phyloP scores from a whole-genome alignment of 169 alveolate genomes.

The Plasmodium relictum region DNA sequence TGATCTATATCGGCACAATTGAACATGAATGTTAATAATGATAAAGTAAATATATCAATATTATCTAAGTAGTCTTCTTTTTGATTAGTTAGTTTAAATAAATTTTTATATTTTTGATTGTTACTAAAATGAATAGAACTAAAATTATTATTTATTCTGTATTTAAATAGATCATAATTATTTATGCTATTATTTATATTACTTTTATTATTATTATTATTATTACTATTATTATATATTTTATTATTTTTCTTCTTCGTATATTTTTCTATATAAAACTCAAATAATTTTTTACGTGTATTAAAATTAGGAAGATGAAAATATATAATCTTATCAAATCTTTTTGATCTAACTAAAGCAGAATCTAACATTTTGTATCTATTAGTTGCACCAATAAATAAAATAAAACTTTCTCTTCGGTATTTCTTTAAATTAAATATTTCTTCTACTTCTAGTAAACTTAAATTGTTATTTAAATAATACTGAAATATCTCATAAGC shows the following conservation, averaged over 20 bases:
- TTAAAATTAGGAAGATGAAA: conserved; percentile 35
- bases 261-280: conserved; percentile 39
- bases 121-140: neutral
- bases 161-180: no score
- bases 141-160: neutral
- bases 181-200: neutral
- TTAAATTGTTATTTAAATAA: conserved; percentile 37
- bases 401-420: conserved; percentile 23
- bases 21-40: conserved; percentile 22
- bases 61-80: neutral
- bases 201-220: neutral
- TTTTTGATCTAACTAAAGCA: conserved; percentile 47
- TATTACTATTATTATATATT: neutral
- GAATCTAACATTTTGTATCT: conserved; percentile 53
- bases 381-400: conserved; percentile 71
- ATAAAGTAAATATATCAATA: conserved; percentile 28
- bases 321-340: conserved; percentile 63
- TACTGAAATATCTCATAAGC: conserved; percentile 64
- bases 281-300: conserved; percentile 46
- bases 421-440: conserved; percentile 46
- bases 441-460: conserved; percentile 42
- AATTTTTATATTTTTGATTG: neutral
- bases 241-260: neutral
- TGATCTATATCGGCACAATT: conserved; percentile 77
- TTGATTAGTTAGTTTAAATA: neutral